Conservation (phyloP, 306 rosid genomes). For the Cucurbita moschata region DNA sequence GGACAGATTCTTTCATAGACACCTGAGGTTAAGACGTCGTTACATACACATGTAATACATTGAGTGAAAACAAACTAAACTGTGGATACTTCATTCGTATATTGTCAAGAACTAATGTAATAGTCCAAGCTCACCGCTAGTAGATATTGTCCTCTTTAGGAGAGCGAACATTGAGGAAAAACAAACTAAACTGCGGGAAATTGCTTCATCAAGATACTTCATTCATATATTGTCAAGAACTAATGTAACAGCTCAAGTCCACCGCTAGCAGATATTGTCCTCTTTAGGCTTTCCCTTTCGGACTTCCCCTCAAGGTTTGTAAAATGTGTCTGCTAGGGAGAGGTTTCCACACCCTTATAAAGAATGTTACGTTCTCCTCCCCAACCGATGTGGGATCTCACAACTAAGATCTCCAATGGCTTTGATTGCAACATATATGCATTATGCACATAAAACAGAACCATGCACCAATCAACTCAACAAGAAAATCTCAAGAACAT, state of each 20-base stretch:
- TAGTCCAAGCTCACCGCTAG: too few relatives aligned
- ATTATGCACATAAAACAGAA: not conserved
- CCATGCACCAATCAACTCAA: not conserved
- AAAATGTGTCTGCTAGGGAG: too few relatives aligned
- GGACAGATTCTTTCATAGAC: slow-evolving; percentile 1
- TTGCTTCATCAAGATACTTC: not conserved
- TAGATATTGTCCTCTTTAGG: too few relatives aligned
- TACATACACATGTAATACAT: not conserved
- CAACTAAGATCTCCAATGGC: not conserved
- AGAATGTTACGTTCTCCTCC: too few relatives aligned
- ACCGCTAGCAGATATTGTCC: too few relatives aligned
- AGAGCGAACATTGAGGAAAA: not conserved
- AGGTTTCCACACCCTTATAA: too few relatives aligned
- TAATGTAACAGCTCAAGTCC: not conserved
- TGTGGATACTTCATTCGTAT: not conserved
- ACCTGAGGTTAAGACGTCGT: not conserved
- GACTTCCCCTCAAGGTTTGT: too few relatives aligned
- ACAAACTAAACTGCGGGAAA: not conserved
- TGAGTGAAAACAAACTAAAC: not conserved
- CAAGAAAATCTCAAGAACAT: not conserved
- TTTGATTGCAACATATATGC: not conserved
- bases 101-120: not conserved
- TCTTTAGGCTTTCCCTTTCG: too few relatives aligned
- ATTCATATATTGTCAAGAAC: not conserved
- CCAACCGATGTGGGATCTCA: too few relatives aligned